Conservation (phyloP, 2,329 filamentous ascomycete genomes). For the Fragosphaeria purpurea region DNA sequence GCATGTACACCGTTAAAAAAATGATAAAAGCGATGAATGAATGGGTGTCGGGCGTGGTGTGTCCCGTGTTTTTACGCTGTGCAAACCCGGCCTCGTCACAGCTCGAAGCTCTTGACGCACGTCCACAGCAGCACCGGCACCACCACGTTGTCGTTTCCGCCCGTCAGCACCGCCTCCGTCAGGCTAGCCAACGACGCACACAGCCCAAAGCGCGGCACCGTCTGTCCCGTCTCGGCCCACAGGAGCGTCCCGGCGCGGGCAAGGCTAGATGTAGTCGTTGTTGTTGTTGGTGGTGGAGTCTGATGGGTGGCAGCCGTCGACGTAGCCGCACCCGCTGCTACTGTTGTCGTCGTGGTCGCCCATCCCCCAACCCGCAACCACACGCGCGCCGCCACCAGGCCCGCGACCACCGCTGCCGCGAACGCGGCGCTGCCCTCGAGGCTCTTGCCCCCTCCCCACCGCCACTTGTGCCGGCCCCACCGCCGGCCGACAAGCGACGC, state of each 20-base stretch:
- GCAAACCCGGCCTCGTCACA: conserved; percentile 26
- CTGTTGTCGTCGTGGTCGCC: conserved; percentile 44
- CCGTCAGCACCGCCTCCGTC: conserved; percentile 89
- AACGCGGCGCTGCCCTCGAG: conserved; percentile 83
- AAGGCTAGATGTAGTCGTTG: background rate
- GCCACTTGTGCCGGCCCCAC: conserved; percentile 82
- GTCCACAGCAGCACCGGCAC: conserved; percentile 91
- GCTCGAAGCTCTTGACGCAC: conserved; percentile 67
- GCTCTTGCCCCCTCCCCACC: conserved; percentile 94
- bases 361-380: conserved; percentile 76
- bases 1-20: too few species aligned
- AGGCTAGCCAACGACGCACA: conserved; percentile 77
- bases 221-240: conserved; percentile 23
- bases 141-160: conserved; percentile 96
- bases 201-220: conserved; percentile 58
- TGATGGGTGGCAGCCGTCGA: background rate
- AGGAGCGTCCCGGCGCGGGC: conserved; percentile 13
- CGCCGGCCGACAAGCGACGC: conserved; percentile 82
- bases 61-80: too few species aligned
- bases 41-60: too few species aligned
- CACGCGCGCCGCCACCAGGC: conserved; percentile 56
- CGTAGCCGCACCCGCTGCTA: conserved; percentile 21
- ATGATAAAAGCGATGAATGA: too few species aligned
- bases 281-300: background rate
- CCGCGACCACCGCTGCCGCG: conserved; percentile 64